Conservation (phyloP, 495 filamentous ascomycete genomes). For the Cercophora sp. region DNA sequence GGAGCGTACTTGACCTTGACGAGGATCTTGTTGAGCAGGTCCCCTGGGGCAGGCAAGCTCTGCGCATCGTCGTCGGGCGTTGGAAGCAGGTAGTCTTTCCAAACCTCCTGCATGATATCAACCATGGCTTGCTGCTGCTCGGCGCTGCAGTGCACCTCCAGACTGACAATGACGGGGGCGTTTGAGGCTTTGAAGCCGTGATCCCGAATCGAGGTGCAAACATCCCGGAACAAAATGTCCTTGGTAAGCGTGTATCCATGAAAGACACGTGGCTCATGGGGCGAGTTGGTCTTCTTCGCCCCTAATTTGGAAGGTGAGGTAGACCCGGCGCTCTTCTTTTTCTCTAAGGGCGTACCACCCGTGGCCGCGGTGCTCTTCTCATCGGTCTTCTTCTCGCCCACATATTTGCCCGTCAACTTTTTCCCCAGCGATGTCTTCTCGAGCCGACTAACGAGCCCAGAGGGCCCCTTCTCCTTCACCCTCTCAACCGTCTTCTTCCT, state of each 20-base stretch:
- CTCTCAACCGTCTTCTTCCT: constrained; percentile 19
- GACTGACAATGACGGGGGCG: constrained; percentile 78
- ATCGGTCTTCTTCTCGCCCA: constrained; percentile 17
- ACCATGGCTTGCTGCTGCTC: constrained; percentile 87
- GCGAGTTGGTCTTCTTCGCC: constrained; percentile 1
- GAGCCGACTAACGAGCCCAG: constrained; percentile 32
- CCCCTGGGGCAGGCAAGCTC: constrained; percentile 59
- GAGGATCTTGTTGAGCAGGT: constrained; percentile 72
- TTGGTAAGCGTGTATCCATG: constrained; percentile 91
- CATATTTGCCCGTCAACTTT: constrained; percentile 29
- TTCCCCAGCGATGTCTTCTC: constrained; percentile 40
- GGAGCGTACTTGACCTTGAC: constrained; percentile 82
- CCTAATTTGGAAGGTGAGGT: constrained; percentile 6
- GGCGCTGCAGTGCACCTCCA: constrained; percentile 78
- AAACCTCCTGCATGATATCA: constrained; percentile 77
- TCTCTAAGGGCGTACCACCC: constrained; percentile 9
- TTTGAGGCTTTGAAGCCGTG: constrained; percentile 69
- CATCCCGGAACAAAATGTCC: constrained; percentile 76
- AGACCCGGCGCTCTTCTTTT: constrained; percentile 22
- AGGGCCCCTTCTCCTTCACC: constrained; percentile 35
- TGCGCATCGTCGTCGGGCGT: constrained; percentile 44
- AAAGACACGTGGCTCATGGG: constrained; percentile 68
- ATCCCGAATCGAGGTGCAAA: constrained; percentile 74
- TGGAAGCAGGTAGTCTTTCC: constrained; percentile 66
- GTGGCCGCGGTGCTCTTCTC: constrained; percentile 33